A percentile compares a stretch with the other conserved stretches of the same genome.
Conservation (phyloP, 2,329 filamentous ascomycete species). For the Penicillium aurantiogriseum region DNA sequence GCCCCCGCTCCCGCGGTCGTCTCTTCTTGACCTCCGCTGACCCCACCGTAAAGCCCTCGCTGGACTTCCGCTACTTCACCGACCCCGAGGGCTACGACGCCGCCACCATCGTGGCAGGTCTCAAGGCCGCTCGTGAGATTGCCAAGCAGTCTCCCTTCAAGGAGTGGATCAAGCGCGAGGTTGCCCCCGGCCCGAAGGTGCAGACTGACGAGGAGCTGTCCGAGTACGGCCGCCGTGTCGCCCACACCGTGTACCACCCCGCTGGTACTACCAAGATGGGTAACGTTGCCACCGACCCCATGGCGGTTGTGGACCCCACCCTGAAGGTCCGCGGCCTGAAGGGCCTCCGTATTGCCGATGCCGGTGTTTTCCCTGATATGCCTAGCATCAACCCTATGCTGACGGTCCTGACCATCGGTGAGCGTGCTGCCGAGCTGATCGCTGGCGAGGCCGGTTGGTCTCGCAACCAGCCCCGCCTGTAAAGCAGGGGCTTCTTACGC, state of each 20-base stretch:
- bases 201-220: slow-evolving; percentile 76
- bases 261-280: slow-evolving; percentile 91
- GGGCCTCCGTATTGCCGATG: slow-evolving; percentile 77
- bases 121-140: slow-evolving; percentile 73
- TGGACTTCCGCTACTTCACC: slow-evolving; percentile 89
- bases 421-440: slow-evolving; percentile 81
- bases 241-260: slow-evolving; percentile 89
- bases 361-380: slow-evolving; percentile 86
- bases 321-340: slow-evolving; percentile 71
- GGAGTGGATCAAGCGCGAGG: slow-evolving; percentile 78
- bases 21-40: slow-evolving; percentile 75
- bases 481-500: slow-evolving; percentile 20
- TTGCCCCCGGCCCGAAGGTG: slow-evolving; percentile 71
- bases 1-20: slow-evolving; percentile 72
- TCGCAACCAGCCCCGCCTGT: slow-evolving; percentile 56
- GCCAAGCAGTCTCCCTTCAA: slow-evolving; percentile 75
- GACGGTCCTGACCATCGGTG: slow-evolving; percentile 79
- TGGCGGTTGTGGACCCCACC: slow-evolving; percentile 76
- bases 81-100: slow-evolving; percentile 83
- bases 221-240: slow-evolving; percentile 76
- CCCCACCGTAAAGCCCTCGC: slow-evolving; percentile 72
- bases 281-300: slow-evolving; percentile 62
- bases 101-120: slow-evolving; percentile 73
- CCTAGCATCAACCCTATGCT: slow-evolving; percentile 86
- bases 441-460: slow-evolving; percentile 69